A percentile compares a stretch with the other conserved stretches of the same genome.
phyloP scores from a whole-genome alignment of 2,329 filamentous ascomycete genomes.

The Fusarium piperis region DNA sequence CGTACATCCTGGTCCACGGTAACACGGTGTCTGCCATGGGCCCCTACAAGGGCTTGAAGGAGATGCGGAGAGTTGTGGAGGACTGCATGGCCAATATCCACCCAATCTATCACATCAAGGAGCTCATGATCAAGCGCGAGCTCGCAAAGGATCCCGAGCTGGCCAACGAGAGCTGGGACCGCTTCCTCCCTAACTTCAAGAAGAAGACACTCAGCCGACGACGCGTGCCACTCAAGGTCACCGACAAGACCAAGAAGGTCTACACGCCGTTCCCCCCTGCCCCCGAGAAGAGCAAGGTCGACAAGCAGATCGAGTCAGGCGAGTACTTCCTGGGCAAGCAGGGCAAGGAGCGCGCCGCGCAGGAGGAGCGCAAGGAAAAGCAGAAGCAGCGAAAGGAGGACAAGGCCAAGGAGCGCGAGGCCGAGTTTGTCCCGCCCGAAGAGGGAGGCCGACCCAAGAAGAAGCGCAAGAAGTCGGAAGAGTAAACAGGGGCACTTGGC shows the following conservation, averaged over 20 bases:
- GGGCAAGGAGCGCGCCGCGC: slow-evolving; percentile 84
- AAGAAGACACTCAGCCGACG: slow-evolving; percentile 89
- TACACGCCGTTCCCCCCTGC: slow-evolving; percentile 98
- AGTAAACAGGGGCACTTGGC: slow-evolving; percentile 37
- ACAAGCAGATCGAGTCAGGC: slow-evolving; percentile 96
- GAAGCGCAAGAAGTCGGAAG: slow-evolving; percentile 67
- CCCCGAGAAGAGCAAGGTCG: slow-evolving; percentile 98
- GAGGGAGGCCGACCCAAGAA: slow-evolving; percentile 74
- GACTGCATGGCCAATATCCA: slow-evolving; percentile 98
- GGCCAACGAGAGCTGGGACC: slow-evolving; percentile 90
- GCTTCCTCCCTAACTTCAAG: slow-evolving; percentile 97
- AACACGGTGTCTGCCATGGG: slow-evolving; percentile 96
- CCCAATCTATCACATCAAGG: slow-evolving; percentile 82
- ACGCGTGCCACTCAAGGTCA: slow-evolving; percentile 83
- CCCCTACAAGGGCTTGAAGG: slow-evolving; percentile 90
- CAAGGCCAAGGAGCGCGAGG: slow-evolving; percentile 84
- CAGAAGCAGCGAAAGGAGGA: slow-evolving; percentile 89
- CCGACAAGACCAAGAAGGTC: slow-evolving; percentile 90
- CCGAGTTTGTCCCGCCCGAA: slow-evolving; percentile 87
- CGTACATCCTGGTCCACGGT: slow-evolving; percentile 94
- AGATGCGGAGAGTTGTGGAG: slow-evolving; percentile 87
- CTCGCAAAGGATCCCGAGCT: slow-evolving; percentile 89
- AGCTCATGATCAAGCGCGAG: slow-evolving; percentile 93
- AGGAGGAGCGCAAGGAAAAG: slow-evolving; percentile 83
- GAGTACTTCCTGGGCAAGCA: slow-evolving; percentile 96